Percentiles rank a stretch among this genome's conserved stretches.
phyloP scores from a whole-genome alignment of 2,329 filamentous ascomycete species.

The Diaporthe sp. region DNA sequence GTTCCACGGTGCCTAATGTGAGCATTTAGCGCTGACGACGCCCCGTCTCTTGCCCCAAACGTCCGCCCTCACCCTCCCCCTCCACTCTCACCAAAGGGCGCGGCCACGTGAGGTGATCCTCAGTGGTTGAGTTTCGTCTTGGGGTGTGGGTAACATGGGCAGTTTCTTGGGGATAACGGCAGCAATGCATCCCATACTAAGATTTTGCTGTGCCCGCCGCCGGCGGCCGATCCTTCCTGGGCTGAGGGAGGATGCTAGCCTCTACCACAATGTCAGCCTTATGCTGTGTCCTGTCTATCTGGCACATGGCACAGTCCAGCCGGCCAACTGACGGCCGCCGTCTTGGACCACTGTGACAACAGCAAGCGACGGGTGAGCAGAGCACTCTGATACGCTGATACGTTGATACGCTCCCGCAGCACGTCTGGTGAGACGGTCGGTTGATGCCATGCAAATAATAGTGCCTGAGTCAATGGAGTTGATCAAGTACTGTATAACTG shows the following conservation, averaged over 20 bases:
- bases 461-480: neutral
- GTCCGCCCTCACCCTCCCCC: neutral
- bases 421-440: neutral
- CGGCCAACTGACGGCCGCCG: conserved; percentile 11
- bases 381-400: neutral
- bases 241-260: neutral
- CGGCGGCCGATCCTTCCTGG: conserved; percentile 13
- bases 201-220: neutral
- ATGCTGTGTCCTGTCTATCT: conserved; percentile 1
- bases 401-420: too few species aligned
- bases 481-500: neutral
- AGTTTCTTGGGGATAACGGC: neutral
- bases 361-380: neutral
- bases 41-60: neutral
- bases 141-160: neutral
- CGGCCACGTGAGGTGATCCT: conserved; percentile 14
- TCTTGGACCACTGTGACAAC: neutral
- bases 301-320: neutral
- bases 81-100: neutral
- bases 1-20: neutral
- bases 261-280: conserved; percentile 8
- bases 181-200: neutral
- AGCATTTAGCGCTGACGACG: conserved; percentile 26
- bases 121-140: neutral
- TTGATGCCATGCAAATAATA: neutral